These are phyloP conservation scores for Cyclocybe aegerita DNA, from an alignment of 768 basidiomycete species.

Conservation along the genomic window DNA sequence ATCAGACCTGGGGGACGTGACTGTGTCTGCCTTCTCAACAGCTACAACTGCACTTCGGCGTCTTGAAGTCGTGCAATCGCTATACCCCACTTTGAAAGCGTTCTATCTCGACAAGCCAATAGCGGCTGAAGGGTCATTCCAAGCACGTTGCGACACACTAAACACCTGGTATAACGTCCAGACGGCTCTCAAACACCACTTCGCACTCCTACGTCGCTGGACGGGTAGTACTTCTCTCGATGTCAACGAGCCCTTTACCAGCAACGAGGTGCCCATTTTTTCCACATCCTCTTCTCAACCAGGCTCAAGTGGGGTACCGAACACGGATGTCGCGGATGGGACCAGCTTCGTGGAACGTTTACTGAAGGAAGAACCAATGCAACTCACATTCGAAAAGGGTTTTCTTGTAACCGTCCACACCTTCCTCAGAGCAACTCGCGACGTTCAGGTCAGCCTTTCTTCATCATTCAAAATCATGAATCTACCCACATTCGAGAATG, in stretches of 20 bases:
- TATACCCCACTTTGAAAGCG: slow-evolving; percentile 83
- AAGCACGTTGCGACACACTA: slow-evolving; percentile 83
- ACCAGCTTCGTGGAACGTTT: slow-evolving; percentile 92
- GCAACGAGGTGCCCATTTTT: slow-evolving; percentile 50
- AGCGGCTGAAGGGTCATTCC: slow-evolving; percentile 66
- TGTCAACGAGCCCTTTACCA: slow-evolving; percentile 77
- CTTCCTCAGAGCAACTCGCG: slow-evolving; percentile 82
- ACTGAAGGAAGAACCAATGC: slow-evolving; percentile 95
- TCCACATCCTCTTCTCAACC: slow-evolving; percentile 21
- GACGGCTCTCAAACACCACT: slow-evolving; percentile 76
- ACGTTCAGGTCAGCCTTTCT: slow-evolving; percentile 80
- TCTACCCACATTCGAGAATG: slow-evolving; percentile 86
- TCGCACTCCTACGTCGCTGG: slow-evolving; percentile 83
- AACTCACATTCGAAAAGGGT: slow-evolving; percentile 90
- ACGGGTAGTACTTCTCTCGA: slow-evolving; percentile 91
- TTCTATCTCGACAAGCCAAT: slow-evolving; percentile 76
- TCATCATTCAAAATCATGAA: slow-evolving; percentile 84
- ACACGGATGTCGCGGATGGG: slow-evolving; percentile 56
- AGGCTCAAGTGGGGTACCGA: slow-evolving; percentile 18
- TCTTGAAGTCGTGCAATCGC: slow-evolving; percentile 78
- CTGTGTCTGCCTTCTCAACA: slow-evolving; percentile 54
- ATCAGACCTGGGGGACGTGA: slow-evolving; percentile 30
- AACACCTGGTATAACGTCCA: slow-evolving; percentile 90
- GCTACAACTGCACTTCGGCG: slow-evolving; percentile 68
- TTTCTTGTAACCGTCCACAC: slow-evolving; percentile 85